phyloP scores from a whole-genome alignment of 2,329 filamentous ascomycete species.

The Aspergillus sclerotialis region DNA sequence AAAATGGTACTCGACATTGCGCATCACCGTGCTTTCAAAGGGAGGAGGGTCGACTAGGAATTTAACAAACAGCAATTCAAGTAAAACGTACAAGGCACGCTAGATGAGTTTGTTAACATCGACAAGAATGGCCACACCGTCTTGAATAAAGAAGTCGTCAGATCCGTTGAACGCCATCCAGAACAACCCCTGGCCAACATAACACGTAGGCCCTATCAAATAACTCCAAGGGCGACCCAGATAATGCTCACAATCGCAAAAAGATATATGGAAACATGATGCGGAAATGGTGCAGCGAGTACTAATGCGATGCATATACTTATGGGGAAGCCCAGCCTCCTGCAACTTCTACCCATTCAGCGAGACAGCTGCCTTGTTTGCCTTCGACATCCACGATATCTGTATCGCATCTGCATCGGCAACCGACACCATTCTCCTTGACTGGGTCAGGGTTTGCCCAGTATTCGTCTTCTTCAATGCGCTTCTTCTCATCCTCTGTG shows the following conservation, averaged over 20 bases:
- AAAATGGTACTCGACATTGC: too few relatives aligned
- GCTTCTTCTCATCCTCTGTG: constrained; percentile 71
- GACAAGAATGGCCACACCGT: constrained; percentile 27
- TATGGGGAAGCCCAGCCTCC: constrained; percentile 75
- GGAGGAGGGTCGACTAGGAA: constrained; percentile 5
- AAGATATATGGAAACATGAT: constrained; percentile 22
- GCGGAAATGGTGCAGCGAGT: constrained; percentile 24
- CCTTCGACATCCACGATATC: constrained; percentile 97
- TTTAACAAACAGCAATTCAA: constrained; percentile 19
- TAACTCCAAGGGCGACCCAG: constrained; percentile 25
- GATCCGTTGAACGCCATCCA: constrained; percentile 33
- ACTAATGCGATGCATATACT: constrained; percentile 12
- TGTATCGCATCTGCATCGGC: constrained; percentile 91
- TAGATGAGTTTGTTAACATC: constrained; percentile 32
- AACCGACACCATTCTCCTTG: constrained; percentile 94
- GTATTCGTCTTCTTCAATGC: constrained; percentile 89
- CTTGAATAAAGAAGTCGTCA: constrained; percentile 28
- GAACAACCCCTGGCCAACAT: constrained; percentile 25
- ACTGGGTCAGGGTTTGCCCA: constrained; percentile 82
- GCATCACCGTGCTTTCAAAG: too few relatives aligned
- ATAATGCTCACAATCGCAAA: constrained; percentile 26
- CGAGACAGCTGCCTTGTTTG: constrained; percentile 89
- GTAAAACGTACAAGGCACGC: constrained; percentile 27
- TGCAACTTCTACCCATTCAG: constrained; percentile 95
- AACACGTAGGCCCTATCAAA: constrained; percentile 26